Evolutionary conservation across 176 grass and related monocot species (phyloP).

Genomic region (Poa pratensis): DNA sequence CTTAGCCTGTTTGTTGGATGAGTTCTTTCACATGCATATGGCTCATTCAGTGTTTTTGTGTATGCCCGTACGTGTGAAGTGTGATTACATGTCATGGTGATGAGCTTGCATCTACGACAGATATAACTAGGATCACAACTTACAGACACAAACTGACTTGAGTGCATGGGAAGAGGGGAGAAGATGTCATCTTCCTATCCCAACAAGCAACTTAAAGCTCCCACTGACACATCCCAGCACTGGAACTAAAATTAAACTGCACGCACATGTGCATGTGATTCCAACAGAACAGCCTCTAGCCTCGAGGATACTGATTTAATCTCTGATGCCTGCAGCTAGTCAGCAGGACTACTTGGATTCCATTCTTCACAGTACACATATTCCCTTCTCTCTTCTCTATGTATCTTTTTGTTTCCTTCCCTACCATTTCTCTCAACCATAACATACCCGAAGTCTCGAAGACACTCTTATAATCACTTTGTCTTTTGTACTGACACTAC

Average conservation of each 20-base stretch:
- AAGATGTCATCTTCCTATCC: constrained; percentile 39
- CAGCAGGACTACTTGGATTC: constrained; percentile 49
- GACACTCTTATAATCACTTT: constrained; percentile 33
- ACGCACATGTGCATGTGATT: constrained; percentile 39
- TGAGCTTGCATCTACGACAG: not conserved
- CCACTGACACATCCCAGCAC: constrained; percentile 52
- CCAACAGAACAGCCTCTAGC: constrained; percentile 21
- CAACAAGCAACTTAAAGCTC: constrained; percentile 37
- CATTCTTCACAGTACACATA: constrained; percentile 51
- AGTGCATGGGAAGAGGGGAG: constrained; percentile 48
- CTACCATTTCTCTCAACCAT: not conserved
- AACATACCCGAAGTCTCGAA: constrained; percentile 29
- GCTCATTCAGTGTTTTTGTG: not conserved
- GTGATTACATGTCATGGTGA: not conserved
- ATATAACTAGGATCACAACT: constrained; percentile 32
- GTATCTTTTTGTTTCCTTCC: constrained; percentile 33
- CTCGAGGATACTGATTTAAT: constrained; percentile 32
- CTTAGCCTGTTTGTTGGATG: not conserved
- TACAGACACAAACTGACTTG: constrained; percentile 39
- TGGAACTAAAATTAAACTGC: constrained; percentile 41
- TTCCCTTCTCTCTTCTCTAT: constrained; percentile 44
- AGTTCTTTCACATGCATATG: constrained; percentile 30
- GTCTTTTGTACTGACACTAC: constrained; percentile 15
- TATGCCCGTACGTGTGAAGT: not conserved
- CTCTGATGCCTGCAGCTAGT: constrained; percentile 38